Base-by-base conservation (phyloP, 495 filamentous ascomycete genomes). In the Penicillium ochrochloron region DNA sequence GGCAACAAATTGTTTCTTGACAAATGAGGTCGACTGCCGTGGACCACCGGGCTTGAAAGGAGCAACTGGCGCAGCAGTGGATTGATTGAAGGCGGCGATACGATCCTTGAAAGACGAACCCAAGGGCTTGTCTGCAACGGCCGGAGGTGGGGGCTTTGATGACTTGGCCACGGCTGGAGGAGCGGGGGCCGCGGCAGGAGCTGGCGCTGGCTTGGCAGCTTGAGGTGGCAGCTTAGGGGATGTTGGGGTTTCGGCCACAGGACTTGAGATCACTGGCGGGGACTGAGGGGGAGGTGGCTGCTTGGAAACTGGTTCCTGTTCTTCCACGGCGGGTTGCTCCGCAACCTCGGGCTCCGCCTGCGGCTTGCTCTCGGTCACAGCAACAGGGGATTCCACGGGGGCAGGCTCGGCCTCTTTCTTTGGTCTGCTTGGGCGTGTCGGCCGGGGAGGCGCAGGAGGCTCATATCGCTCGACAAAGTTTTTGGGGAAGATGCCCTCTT, bases 1-100 rank as follows among this genome's bases (percentile, higher is more conserved):
- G 2, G 95, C 90, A 62, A 99, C 95, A 69, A 97, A 99, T n/a
- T 95, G 93, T 76, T 98, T 98, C 83, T 96, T 97, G 74, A 98
- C 87, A 67, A 98, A 98, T 62, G 85, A 84, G 54, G 81, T 80
- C 12, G 85, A 83, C 50, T 85, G 82, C 29, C 86, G 80, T 50
- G 82, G 72, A 58, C 85, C 85, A 64, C 85, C 82, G 14, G 93
- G 92, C 69, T 97, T 96, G 75, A 93, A 92, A 3, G 96, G 95
- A 5, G 92, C 86, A 60, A 95, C 77, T 12, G 95, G 95, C 8
- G 94, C 85, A 6, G 92, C 91, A 25, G 94, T 86, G 23, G 91
- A 82, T 72, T 93, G 96, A 74, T 99, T 99, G 79, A 99, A 99
- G 21, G 94, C 93, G 9, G 96, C 96, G 69, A 99, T 95, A 59